A percentile compares a stretch with the other conserved stretches of the same genome.
Evolutionary conservation across 1,284 basidiomycete species (phyloP).

Genomic region (Tausonia pullulans): DNA sequence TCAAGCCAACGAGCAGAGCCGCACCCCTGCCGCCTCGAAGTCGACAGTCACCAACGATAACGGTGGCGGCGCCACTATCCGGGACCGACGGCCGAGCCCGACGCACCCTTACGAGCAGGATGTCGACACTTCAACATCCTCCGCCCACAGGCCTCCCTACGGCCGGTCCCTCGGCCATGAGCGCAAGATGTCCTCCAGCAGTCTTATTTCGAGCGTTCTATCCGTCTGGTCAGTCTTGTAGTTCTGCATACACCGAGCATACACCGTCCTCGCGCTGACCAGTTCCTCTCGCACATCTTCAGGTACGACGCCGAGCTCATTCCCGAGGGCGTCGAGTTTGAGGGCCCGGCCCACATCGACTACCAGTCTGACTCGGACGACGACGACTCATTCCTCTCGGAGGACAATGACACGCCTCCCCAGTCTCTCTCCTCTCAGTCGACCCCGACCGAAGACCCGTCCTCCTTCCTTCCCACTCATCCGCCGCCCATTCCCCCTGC

Average conservation of each 20-base stretch:
- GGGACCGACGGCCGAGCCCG: too few species aligned
- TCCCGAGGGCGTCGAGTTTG: constrained; percentile 6
- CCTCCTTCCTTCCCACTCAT: not conserved
- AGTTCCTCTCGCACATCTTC: too few species aligned
- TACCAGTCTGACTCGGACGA: not conserved
- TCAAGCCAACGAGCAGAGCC: not conserved
- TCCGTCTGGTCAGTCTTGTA: not conserved
- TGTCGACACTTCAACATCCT: too few species aligned
- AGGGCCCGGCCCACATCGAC: not conserved
- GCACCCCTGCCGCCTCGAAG: too few species aligned
- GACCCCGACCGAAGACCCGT: not conserved
- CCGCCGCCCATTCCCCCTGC: not conserved
- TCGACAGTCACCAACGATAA: not conserved
- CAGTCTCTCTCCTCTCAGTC: not conserved
- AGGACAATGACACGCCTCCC: too few species aligned
- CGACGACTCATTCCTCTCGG: not conserved
- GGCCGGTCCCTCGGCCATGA: too few species aligned
- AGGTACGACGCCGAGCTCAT: constrained; percentile 16
- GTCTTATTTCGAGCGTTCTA: constrained; percentile 7
- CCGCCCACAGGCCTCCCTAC: too few species aligned
- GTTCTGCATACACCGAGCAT: too few species aligned
- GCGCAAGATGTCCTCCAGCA: too few species aligned
- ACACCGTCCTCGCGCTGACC: too few species aligned
- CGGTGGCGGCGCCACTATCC: not conserved
- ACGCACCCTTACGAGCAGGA: too few species aligned